Conservation (phyloP, 306 rosid genomes). For the Lotus japonicus region DNA sequence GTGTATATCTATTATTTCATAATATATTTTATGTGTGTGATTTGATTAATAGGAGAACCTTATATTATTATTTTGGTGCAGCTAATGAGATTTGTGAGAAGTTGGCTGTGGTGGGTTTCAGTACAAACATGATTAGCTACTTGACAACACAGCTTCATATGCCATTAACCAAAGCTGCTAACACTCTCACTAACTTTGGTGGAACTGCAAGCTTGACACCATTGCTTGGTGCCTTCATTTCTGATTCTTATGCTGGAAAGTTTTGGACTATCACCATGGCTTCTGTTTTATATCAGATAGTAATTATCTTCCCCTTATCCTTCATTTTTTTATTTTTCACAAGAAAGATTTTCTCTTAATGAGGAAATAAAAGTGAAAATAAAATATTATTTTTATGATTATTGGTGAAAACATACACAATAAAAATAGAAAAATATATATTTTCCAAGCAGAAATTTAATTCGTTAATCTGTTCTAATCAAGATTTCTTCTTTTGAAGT, state of each 20-base stretch:
- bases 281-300: constrained; percentile 74
- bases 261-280: constrained; percentile 73
- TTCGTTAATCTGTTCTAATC: too few relatives aligned
- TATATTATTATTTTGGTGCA: too few relatives aligned
- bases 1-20: neutral
- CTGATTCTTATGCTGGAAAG: constrained; percentile 74
- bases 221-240: constrained; percentile 83
- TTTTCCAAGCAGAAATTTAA: too few relatives aligned
- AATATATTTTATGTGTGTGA: too few relatives aligned
- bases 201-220: constrained; percentile 94
- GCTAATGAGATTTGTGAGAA: constrained; percentile 86
- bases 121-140: constrained; percentile 79
- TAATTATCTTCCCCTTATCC: neutral
- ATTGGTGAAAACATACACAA: too few relatives aligned
- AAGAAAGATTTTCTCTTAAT: too few relatives aligned
- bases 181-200: constrained; percentile 69
- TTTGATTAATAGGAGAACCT: too few relatives aligned
- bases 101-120: constrained; percentile 91
- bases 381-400: too few relatives aligned
- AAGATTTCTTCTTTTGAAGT: too few relatives aligned
- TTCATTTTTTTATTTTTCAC: too few relatives aligned
- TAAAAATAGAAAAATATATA: too few relatives aligned
- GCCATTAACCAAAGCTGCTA: constrained; percentile 91
- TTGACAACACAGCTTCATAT: constrained; percentile 74
- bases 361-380: too few relatives aligned